Evolutionary conservation across 1,284 basidiomycete genomes (phyloP).

Genomic region (Malassezia globosa): DNA sequence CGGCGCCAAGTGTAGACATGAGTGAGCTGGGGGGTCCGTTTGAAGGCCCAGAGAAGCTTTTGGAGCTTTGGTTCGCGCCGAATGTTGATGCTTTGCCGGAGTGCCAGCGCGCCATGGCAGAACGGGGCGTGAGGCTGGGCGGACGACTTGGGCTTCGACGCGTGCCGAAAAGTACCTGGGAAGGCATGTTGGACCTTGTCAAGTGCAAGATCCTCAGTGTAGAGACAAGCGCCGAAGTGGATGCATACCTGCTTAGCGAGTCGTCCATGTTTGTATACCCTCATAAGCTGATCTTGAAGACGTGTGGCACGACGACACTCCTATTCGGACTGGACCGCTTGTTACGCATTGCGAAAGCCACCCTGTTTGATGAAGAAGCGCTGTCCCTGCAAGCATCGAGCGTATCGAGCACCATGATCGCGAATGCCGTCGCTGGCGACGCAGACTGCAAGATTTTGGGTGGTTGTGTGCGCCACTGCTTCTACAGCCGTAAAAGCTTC

Average conservation of each 20-base stretch:
- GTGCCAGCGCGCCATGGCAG: constrained; percentile 21
- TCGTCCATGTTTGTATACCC: constrained; percentile 92
- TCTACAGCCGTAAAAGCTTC: constrained; percentile 97
- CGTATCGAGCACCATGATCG: constrained; percentile 8
- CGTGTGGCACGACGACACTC: constrained; percentile 96
- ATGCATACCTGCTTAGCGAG: constrained; percentile 94
- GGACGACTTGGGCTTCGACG: constrained; percentile 58
- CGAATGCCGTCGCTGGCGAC: constrained; percentile 12
- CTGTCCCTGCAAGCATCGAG: constrained; percentile 50
- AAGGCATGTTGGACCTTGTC: constrained; percentile 93
- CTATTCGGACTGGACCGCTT: constrained; percentile 59
- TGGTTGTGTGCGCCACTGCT: constrained; percentile 49
- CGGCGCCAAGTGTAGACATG: constrained; percentile 7
- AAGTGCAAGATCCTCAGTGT: constrained; percentile 91
- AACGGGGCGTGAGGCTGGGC: constrained; percentile 20
- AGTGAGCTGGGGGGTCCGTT: constrained; percentile 35
- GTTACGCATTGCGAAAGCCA: constrained; percentile 65
- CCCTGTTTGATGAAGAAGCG: constrained; percentile 54
- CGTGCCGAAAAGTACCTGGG: constrained; percentile 71
- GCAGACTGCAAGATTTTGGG: constrained; percentile 22
- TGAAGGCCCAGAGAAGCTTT: constrained; percentile 73
- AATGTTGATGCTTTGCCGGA: constrained; percentile 49
- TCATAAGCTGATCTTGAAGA: constrained; percentile 94
- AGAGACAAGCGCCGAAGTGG: constrained; percentile 72
- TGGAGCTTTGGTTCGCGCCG: constrained; percentile 92